Conservation (phyloP, 140 eudicot species). For the Erigeron philadelphicus region DNA sequence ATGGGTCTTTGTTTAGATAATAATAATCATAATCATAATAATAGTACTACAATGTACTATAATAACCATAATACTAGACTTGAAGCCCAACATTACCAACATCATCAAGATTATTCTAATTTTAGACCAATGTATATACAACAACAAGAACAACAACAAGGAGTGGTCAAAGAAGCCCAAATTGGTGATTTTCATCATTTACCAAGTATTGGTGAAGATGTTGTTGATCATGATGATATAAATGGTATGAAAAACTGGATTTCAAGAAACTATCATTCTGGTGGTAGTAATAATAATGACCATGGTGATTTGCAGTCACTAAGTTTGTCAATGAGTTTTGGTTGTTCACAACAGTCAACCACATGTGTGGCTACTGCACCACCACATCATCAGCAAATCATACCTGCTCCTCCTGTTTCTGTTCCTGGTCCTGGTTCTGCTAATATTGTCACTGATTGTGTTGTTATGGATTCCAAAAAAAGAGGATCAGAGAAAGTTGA, state of each 20-base stretch:
- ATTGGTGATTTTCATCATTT: constrained; percentile 33
- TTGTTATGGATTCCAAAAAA: constrained; percentile 67
- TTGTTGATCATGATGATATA: constrained; percentile 29
- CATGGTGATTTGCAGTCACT: constrained; percentile 74
- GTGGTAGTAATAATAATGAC: constrained; percentile 27
- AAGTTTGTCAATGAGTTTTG: constrained; percentile 89
- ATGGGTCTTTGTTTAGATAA: constrained; percentile 37
- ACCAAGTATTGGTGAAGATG: constrained; percentile 39
- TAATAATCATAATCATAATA: not conserved
- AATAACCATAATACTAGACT: constrained; percentile 44
- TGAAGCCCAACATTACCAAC: constrained; percentile 39
- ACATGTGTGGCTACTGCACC: constrained; percentile 58
- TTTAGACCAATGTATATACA: constrained; percentile 30
- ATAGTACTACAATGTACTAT: constrained; percentile 39
- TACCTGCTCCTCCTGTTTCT: constrained; percentile 29
- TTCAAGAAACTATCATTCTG: constrained; percentile 44
- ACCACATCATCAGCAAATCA: constrained; percentile 46
- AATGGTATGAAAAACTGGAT: constrained; percentile 62
- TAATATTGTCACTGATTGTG: constrained; percentile 37
- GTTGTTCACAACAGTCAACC: constrained; percentile 62
- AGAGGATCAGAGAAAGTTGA: constrained; percentile 66
- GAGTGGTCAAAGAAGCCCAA: constrained; percentile 24
- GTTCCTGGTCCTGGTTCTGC: constrained; percentile 18
- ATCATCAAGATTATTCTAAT: constrained; percentile 31
- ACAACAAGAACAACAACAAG: constrained; percentile 17